Percentiles rank a stretch among this genome's conserved stretches.
Conservation (phyloP, 257 asterid species). For the Haberlea rhodopensis region DNA sequence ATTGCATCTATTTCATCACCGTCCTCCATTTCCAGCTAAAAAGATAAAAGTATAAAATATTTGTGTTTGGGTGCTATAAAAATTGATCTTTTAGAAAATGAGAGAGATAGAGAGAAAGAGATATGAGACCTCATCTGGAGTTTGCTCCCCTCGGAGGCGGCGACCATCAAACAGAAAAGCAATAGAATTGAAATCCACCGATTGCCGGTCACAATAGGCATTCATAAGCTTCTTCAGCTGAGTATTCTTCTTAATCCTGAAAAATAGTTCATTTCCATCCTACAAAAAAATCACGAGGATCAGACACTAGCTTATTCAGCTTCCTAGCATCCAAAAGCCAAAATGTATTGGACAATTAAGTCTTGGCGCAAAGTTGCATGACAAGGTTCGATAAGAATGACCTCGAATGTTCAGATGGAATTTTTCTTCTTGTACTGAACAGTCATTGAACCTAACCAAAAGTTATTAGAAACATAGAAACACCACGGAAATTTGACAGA, state of each 20-base stretch:
- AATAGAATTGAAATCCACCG: constrained; percentile 34
- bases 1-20: constrained; percentile 53
- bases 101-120: not conserved
- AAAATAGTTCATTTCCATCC: constrained; percentile 45
- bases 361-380: too few species aligned
- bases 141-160: constrained; percentile 35
- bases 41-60: not conserved
- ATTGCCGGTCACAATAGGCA: constrained; percentile 44
- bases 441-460: not conserved
- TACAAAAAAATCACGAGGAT: constrained; percentile 6
- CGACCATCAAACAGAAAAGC: constrained; percentile 43
- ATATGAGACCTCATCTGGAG: constrained; percentile 41
- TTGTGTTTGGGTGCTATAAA: too few species aligned
- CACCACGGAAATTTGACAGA: not conserved
- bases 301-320: not conserved
- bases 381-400: too few species aligned
- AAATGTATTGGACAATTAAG: not conserved
- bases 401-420: too few species aligned
- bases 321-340: not conserved
- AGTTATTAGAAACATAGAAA: too few species aligned
- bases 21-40: constrained; percentile 50
- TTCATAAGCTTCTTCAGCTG: constrained; percentile 43
- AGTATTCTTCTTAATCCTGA: constrained; percentile 40
- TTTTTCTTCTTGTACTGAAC: not conserved
- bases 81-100: not conserved